Conservation (phyloP, 345 rosid species). For the Noccaea caerulescens region DNA sequence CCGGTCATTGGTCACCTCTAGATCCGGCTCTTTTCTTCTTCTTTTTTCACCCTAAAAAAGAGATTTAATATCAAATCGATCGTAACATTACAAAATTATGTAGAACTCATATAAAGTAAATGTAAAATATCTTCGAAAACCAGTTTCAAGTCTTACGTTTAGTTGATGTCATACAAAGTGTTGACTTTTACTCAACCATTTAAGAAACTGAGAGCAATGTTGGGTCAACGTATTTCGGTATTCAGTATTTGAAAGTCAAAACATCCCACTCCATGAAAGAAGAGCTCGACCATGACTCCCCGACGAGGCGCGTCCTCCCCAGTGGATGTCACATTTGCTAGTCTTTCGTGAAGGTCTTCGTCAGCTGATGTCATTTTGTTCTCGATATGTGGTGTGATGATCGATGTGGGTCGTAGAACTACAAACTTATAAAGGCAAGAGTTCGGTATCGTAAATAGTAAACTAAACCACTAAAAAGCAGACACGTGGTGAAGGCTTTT, state of each 20-base stretch:
- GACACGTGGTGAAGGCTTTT: too few relatives aligned
- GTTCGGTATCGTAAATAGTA: too few relatives aligned
- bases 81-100: neutral
- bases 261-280: neutral
- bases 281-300: too few relatives aligned
- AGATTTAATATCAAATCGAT: neutral
- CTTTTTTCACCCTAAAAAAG: neutral
- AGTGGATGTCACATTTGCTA: too few relatives aligned
- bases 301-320: too few relatives aligned
- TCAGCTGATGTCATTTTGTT: too few relatives aligned
- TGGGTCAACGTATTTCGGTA: constrained; percentile 6
- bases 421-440: too few relatives aligned
- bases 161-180: constrained; percentile 1
- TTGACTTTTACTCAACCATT: constrained; percentile 15
- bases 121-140: neutral
- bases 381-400: too few relatives aligned
- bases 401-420: too few relatives aligned
- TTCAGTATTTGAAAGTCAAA: neutral
- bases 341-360: too few relatives aligned
- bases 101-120: neutral
- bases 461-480: too few relatives aligned
- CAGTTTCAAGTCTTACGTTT: neutral
- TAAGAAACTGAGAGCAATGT: constrained; percentile 1
- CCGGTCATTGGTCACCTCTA: neutral
- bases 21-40: neutral